A percentile compares a stretch with the other conserved stretches of the same genome.
Conservation (phyloP, 441 rosid species). For the Gossypium davidsonii region DNA sequence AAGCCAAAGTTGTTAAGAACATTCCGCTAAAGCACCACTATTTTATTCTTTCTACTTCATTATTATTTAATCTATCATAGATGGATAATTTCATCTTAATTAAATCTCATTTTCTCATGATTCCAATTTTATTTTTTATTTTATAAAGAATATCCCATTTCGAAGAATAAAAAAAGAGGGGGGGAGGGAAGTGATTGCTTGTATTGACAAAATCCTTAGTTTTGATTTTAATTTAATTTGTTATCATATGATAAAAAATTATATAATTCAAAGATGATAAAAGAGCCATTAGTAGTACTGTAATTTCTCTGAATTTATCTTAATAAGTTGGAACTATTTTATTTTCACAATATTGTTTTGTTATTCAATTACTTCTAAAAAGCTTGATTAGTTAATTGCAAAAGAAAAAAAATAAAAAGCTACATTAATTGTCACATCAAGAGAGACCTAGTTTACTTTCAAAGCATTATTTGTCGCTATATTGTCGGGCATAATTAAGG, state of each 20-base stretch:
- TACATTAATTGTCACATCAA: background rate
- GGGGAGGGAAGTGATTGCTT: background rate
- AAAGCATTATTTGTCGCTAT: conserved; percentile 9
- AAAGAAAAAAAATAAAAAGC: background rate
- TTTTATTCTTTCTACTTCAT: conserved; percentile 7
- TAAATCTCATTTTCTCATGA: background rate
- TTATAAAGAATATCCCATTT: background rate
- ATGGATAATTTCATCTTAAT: background rate
- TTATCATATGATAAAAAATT: background rate
- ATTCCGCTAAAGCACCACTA: conserved; percentile 12
- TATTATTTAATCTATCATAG: conserved; percentile 14
- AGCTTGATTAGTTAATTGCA: background rate
- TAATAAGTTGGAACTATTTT: background rate
- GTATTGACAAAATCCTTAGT: background rate
- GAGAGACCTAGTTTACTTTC: background rate
- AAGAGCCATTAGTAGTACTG: background rate
- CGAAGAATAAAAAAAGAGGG: background rate
- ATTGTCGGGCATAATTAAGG: background rate
- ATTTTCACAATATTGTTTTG: background rate
- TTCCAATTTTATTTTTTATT: background rate
- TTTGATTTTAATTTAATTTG: background rate
- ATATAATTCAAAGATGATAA: background rate
- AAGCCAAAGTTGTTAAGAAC: conserved; percentile 19
- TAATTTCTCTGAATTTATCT: background rate
- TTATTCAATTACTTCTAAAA: background rate